Conservation (phyloP, 2,329 filamentous ascomycete species). For the Ceratocystis eucalypticola region DNA sequence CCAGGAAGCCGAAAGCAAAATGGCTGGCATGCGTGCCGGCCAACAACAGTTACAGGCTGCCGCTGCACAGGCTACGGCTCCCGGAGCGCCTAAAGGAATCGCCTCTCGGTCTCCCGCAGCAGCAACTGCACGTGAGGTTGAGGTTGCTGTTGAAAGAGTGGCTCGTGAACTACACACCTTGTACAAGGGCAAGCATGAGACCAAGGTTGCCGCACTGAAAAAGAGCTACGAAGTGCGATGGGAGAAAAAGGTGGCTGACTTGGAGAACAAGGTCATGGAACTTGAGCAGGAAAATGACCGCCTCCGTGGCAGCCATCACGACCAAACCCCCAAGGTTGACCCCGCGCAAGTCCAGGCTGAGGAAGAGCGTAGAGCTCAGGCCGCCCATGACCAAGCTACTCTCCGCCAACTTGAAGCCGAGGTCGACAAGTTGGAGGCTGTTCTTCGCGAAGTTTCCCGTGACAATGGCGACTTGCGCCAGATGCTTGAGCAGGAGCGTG, state of each 20-base stretch:
- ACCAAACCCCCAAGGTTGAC: conserved; percentile 27
- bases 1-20: conserved; percentile 61
- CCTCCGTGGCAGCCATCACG: conserved; percentile 40
- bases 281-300: conserved; percentile 62
- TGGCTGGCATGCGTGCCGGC: conserved; percentile 57
- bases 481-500: conserved; percentile 58
- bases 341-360: conserved; percentile 31
- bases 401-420: conserved; percentile 59
- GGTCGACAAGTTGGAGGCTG: conserved; percentile 59
- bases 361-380: conserved; percentile 48
- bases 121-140: conserved; percentile 49
- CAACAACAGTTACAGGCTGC: conserved; percentile 29
- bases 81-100: conserved; percentile 18
- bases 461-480: conserved; percentile 54
- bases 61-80: conserved; percentile 25
- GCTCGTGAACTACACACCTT: conserved; percentile 84
- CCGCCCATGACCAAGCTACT: conserved; percentile 39
- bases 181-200: conserved; percentile 96
- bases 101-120: conserved; percentile 30
- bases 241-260: conserved; percentile 73
- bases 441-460: conserved; percentile 53
- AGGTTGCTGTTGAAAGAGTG: conserved; percentile 76
- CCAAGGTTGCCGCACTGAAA: conserved; percentile 82
- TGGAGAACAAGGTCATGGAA: conserved; percentile 58
- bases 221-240: conserved; percentile 73